Evolutionary conservation across 176 grass and related monocot species (phyloP).

Genomic region (Saccharum officinarum): DNA sequence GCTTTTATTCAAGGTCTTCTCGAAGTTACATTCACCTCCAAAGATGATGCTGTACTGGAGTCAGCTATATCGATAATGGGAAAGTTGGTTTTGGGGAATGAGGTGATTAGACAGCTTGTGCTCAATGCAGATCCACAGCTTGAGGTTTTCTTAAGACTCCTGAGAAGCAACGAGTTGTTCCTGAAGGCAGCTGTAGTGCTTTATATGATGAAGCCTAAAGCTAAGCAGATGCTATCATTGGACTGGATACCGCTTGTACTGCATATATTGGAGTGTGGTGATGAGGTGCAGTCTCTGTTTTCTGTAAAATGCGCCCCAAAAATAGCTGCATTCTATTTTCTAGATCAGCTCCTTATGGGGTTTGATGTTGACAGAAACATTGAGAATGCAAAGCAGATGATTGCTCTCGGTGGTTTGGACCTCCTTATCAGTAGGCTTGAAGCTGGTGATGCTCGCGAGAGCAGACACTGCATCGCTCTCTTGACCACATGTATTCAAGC

Average conservation of each 20-base stretch:
- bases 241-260: slow-evolving; percentile 91
- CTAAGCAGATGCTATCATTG: slow-evolving; percentile 94
- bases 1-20: slow-evolving; percentile 91
- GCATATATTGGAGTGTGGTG: slow-evolving; percentile 72
- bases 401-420: slow-evolving; percentile 83
- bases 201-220: slow-evolving; percentile 88
- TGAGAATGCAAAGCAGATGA: slow-evolving; percentile 92
- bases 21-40: slow-evolving; percentile 93
- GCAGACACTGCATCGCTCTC: slow-evolving; percentile 68
- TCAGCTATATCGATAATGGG: slow-evolving; percentile 80
- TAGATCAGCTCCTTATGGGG: slow-evolving; percentile 90
- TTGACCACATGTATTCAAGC: slow-evolving; percentile 77
- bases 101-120: slow-evolving; percentile 82
- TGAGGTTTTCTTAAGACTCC: slow-evolving; percentile 87
- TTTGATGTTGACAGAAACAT: slow-evolving; percentile 92
- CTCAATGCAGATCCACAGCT: slow-evolving; percentile 95
- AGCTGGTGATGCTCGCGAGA: slow-evolving; percentile 54
- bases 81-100: slow-evolving; percentile 61
- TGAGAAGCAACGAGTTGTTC: slow-evolving; percentile 70
- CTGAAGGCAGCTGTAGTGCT: slow-evolving; percentile 77
- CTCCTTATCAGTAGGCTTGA: slow-evolving; percentile 75
- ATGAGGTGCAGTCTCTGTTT: slow-evolving; percentile 69
- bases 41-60: slow-evolving; percentile 81
- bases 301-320: slow-evolving; percentile 70
- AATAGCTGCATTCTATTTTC: slow-evolving; percentile 80